Base-by-base conservation (phyloP, 768 basidiomycete genomes). In the Termitomyces heimii region DNA sequence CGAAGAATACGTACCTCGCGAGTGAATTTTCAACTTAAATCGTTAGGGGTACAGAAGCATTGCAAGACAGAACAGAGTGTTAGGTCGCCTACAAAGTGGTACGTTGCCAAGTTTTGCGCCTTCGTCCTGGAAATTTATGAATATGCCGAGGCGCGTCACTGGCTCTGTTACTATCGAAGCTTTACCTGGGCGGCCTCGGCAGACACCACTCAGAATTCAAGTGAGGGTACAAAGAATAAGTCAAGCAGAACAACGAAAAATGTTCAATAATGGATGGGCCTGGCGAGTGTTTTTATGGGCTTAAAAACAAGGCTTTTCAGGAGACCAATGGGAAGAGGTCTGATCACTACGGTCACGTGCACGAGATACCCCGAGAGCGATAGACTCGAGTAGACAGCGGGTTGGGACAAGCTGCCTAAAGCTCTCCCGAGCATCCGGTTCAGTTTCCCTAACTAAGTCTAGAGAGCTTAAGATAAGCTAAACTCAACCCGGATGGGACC, bases 81-180 rank as follows among this genome's bases (percentile, higher is more conserved):
- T 4, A 18, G 26, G 31, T 39, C 43, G 42, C 24, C 34, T 22
- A 43, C 66, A 67, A 62, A 60, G 67, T 66, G 66, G 62, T 50
- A 65, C 56, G 68, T 66, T 65, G 67, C 61, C 64, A 69, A 65
- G 72, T 71, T 71, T 18, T 75, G 70, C 73, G 63, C 73, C 71
- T 71, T 68, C 70, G 63, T 60, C 62, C 65, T 71, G 73, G 71
- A 67, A 72, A 70, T 62, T 61, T 51, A n/a, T 40, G n/a, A 42
- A 40, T 32, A n/a, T n/a, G n/a, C n/a, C n/a, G n/a, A 22, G 26
- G 26, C 60, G 28, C 45, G 59, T 55, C 56, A 59, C 37, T 29
- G 7, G 34, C 31, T 24, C 26, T 48, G 60, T 12, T 52, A 29
- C 16, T 24, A 56, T 40, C 35, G 46, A 51, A 34, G 40, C 35